Base-by-base conservation (phyloP, 345 rosid genomes). In the Euphorbia tirucalli region DNA sequence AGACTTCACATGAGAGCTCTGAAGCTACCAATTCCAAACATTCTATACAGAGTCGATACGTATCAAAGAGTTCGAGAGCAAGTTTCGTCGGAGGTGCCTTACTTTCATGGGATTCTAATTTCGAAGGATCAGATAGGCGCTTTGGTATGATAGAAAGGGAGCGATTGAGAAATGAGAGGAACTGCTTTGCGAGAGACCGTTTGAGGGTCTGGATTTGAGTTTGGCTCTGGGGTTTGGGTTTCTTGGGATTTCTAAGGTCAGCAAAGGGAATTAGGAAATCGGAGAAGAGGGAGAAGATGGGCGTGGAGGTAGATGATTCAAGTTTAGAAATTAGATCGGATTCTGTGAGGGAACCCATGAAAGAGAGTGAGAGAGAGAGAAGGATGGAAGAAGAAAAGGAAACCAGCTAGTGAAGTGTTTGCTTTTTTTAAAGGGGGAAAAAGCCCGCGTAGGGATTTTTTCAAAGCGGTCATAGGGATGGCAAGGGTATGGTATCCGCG, bases 121-220 rank as follows among this genome's bases (percentile, higher is more conserved):
- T 39, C 5, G 66, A 67, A 15, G 79, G 80, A 43, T 75, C 69
- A 44, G 88, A 84, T 74, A 90, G 87, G 71, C 93, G 93, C 74
- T 84, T 92, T n/a, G 91, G 97, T 49, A 92, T 69, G 70, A 92
- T 70, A 0, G 89, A 78, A 62, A 92, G 84, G 25, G 85, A 86
- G 66, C 87, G 89, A 73, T 89, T 93, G 81, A 93, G 84, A 74
- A 95, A 92, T 15, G 88, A 72, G 10, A 92, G 89, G 64, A 85
- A 87, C 65, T 82, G 87, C 74, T 95, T 92, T 27, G 94, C 91
- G 46, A 95, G 87, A 3, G 91, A 74, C 22, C 97, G 89, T 52
- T 83, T 73, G 0, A 61, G 57, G 46, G 87, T 15, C 65, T 71
- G 85, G 61, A 68, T 76, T 28, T 73, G 81, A 4, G 82, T 58